phyloP scores from a whole-genome alignment of 305 asterid species.

The Lippia alba region DNA sequence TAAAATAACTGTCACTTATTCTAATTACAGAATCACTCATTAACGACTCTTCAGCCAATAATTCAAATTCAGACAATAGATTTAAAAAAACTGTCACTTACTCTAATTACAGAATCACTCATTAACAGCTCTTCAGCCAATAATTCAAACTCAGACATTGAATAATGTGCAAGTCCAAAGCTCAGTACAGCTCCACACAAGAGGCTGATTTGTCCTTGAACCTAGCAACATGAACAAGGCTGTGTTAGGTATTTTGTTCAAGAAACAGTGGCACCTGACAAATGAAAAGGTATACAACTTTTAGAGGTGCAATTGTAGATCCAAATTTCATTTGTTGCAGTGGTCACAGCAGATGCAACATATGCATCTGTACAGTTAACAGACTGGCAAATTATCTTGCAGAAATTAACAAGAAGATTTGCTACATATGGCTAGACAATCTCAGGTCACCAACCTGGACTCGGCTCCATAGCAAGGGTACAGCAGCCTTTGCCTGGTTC shows the following conservation, averaged over 20 bases:
- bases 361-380: not conserved
- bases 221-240: slow-evolving; percentile 54
- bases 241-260: slow-evolving; percentile 32
- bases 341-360: slow-evolving; percentile 28
- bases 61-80: slow-evolving; percentile 78
- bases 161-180: slow-evolving; percentile 91
- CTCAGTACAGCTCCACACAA: slow-evolving; percentile 75
- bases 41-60: slow-evolving; percentile 94
- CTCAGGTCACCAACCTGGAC: slow-evolving; percentile 74
- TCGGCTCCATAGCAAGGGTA: slow-evolving; percentile 99
- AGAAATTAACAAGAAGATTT: not conserved
- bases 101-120: slow-evolving; percentile 93
- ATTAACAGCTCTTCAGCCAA: slow-evolving; percentile 97
- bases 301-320: slow-evolving; percentile 13
- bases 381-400: slow-evolving; percentile 8
- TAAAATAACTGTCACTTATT: slow-evolving; percentile 49
- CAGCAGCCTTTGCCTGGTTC: slow-evolving; percentile 91
- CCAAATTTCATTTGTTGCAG: slow-evolving; percentile 19
- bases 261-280: slow-evolving; percentile 17
- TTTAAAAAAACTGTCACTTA: slow-evolving; percentile 38
- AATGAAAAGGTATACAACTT: slow-evolving; percentile 17
- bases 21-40: slow-evolving; percentile 92
- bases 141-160: slow-evolving; percentile 96
- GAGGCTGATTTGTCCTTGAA: slow-evolving; percentile 97
- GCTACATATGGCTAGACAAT: slow-evolving; percentile 23